Base-by-base conservation (phyloP, 176 grass and related monocot species). In the Chloris gayana region DNA sequence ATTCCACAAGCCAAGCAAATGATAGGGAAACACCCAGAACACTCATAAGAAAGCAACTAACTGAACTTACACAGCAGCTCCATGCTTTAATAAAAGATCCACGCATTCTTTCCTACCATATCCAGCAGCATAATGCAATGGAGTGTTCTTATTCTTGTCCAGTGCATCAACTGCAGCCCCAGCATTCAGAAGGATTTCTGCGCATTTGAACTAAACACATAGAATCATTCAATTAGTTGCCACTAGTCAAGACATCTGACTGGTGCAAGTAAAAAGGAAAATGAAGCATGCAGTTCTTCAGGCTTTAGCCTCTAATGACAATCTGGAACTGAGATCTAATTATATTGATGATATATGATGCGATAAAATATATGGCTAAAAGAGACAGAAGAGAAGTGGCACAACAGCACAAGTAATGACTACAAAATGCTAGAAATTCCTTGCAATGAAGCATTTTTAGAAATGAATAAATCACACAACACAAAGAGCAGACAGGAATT, bases 81-180 rank as follows among this genome's bases (percentile, higher is more conserved):
- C 91, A 22, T 94, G 85, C 68, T 97, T 83, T 34, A 97, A 46
- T 24, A 97, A 82, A 78, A 94, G 84, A 70, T 90, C 86, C 39
- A 97, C 94, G 0, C 91, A 97, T 34, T 97, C 89, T 76, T 97
- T 94, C 25, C 91, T 87, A 7, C 94, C 94, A 56, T 97, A 97
- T 14, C 94, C 94, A 81, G 94, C 86, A 37, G 94, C 91, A 4
- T 97, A 97, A 45, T 97, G 94, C 75, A 97, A 82, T 0, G 94
- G 91, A 24, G 91, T 94, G 78, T 94, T 97, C 67, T 97, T 93
- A 63, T 97, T 97, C 82, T 89, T 97, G 75, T 97, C 94, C 76
- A 97, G 71, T 22, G 89, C 94, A 39, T 97, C 82, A 22, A 87
- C 89, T 11, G 81, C 75, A 71, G 94, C 91, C 21, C 91, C 91